Percentiles rank a stretch among this genome's conserved stretches.
Evolutionary conservation across 1,139 yeast species (phyloP).

Genomic region (Debaryomycetaceae sp.): DNA sequence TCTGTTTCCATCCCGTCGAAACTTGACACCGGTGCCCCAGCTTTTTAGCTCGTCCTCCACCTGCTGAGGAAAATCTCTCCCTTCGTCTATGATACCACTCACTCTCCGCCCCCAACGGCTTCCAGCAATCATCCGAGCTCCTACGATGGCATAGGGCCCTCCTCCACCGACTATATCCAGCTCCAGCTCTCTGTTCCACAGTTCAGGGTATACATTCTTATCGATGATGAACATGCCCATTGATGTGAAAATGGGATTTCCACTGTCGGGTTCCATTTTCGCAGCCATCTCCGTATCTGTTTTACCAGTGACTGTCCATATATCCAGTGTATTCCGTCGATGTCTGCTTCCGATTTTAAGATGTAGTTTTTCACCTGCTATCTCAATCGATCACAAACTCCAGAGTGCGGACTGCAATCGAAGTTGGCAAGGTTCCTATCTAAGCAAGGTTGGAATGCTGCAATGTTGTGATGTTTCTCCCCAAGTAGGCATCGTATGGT

Average conservation of each 20-base stretch:
- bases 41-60: constrained; percentile 43
- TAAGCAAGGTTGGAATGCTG: too few species aligned
- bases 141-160: constrained; percentile 80
- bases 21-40: constrained; percentile 63
- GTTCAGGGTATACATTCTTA: constrained; percentile 61
- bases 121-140: constrained; percentile 58
- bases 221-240: constrained; percentile 93
- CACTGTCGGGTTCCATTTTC: background rate
- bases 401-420: background rate
- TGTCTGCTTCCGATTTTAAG: too few species aligned
- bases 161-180: constrained; percentile 81
- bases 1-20: constrained; percentile 49
- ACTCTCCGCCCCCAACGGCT: constrained; percentile 30
- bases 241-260: constrained; percentile 43
- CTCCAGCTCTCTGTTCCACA: constrained; percentile 38
- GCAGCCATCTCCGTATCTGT: background rate
- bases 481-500: too few species aligned
- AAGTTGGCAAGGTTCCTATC: too few species aligned
- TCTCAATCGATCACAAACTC: background rate
- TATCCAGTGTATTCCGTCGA: too few species aligned
- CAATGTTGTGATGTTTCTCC: too few species aligned
- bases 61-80: constrained; percentile 65
- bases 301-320: too few species aligned
- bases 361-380: too few species aligned
- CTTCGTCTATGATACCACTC: constrained; percentile 76